A percentile compares a stretch with the other conserved stretches of the same genome.
These are phyloP conservation scores for Boletus albobrunnescens DNA, from an alignment of 1,284 basidiomycete species.

Conservation along the genomic window DNA sequence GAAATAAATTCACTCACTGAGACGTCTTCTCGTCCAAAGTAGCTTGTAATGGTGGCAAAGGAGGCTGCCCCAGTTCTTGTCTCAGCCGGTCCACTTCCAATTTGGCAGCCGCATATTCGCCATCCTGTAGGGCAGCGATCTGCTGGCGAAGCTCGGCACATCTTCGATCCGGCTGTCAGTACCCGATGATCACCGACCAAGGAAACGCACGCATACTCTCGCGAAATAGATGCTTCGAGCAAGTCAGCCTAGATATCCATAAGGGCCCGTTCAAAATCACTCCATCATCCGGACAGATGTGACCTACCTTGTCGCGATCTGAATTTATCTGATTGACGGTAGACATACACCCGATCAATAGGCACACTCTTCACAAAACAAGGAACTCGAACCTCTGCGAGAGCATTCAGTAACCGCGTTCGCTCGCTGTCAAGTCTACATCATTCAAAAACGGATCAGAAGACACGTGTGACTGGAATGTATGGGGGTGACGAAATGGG, in stretches of 20 bases:
- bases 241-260: constrained; percentile 45
- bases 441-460: constrained; percentile 12
- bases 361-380: neutral
- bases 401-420: constrained; percentile 54
- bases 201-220: constrained; percentile 48
- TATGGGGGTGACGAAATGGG: neutral
- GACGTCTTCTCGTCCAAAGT: constrained; percentile 71
- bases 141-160: constrained; percentile 59
- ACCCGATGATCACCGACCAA: constrained; percentile 3
- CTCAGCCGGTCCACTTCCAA: constrained; percentile 69
- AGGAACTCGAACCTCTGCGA: constrained; percentile 53
- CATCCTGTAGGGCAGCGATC: constrained; percentile 63
- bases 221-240: constrained; percentile 48
- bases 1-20: constrained; percentile 49
- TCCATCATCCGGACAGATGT: constrained; percentile 1
- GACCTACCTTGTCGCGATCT: constrained; percentile 66
- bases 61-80: constrained; percentile 66
- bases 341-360: constrained; percentile 11
- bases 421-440: constrained; percentile 71
- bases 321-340: constrained; percentile 57
- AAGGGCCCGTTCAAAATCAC: constrained; percentile 7
- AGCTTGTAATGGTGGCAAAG: constrained; percentile 63
- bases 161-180: constrained; percentile 37
- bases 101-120: constrained; percentile 70
- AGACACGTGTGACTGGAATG: constrained; percentile 6